Base-by-base conservation (phyloP, 106 monocot species). In the Dactylorhiza incarnata region DNA sequence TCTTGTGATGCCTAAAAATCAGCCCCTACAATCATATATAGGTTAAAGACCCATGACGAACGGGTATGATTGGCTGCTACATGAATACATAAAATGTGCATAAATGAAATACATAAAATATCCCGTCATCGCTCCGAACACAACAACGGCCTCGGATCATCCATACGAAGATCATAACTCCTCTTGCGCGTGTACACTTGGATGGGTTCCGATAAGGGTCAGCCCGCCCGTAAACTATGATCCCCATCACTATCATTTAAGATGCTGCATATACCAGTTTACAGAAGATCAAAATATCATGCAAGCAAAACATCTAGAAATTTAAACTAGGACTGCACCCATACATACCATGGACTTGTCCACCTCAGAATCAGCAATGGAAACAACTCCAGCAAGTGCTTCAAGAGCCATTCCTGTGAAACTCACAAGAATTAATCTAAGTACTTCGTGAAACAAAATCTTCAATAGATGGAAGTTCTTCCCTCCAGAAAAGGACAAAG, bases 301-400 rank as follows among this genome's bases (percentile, higher is more conserved):
- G n/a, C 69, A 69, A 69, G 17, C 45, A 17, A 13, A 68, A 45
- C 45, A 65, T 65, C 19, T 29, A 65, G 65, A 29, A 12, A 7
- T 69, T 69, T 45, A 29, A 65, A 69, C 14, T 69, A 46, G 45
- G 44, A 7, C 1, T 24, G 6, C 43, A 46, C 17, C 13, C 45
- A 49, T 49, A 16, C 81, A 76, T 74, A 93, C 96, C 89, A 81
- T 86, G n/a, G 96, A 91, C 59, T 85, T 85, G 83, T 97, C 96
- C 75, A 97, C 65, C 72, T 91, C 93, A 55, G 78, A 67, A 76
- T 77, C 83, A 37, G 89, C 84, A 73, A 97, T 77, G 37, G 86
- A 86, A 78, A 94, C 72, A 81, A 99, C 85, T 73, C 89, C 86
- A 43, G 97, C 89, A 81, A 99, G 89, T 72, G 94, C 63, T 94